These are phyloP conservation scores for Aspergillus sp. DNA, from an alignment of 2,329 filamentous ascomycete species.

Conservation along the genomic window DNA sequence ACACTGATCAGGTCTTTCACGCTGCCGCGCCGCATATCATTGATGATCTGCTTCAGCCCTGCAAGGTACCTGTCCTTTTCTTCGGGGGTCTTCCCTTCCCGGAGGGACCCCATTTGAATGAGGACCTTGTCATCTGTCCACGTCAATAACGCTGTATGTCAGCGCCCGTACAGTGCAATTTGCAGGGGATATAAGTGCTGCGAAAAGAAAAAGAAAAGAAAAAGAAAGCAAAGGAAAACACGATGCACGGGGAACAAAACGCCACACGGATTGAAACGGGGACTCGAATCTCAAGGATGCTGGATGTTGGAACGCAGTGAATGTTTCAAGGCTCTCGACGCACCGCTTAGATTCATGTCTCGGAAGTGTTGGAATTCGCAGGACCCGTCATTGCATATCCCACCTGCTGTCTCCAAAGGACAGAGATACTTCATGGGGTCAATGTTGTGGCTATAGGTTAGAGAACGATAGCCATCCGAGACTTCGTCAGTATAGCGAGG, in stretches of 20 bases:
- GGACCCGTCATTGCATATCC: conserved; percentile 61
- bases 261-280: too few relatives aligned
- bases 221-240: conserved; percentile 10
- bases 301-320: conserved; percentile 12
- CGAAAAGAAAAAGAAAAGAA: conserved; percentile 3
- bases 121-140: conserved; percentile 43
- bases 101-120: conserved; percentile 39
- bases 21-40: conserved; percentile 40
- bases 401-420: conserved; percentile 60
- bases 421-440: conserved; percentile 66
- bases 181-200: conserved; percentile 6
- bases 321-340: conserved; percentile 41
- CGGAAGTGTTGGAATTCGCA: conserved; percentile 77
- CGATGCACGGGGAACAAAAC: conserved; percentile 11
- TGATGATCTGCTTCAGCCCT: conserved; percentile 41
- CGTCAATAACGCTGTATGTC: conserved; percentile 32
- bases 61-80: conserved; percentile 36
- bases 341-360: conserved; percentile 63
- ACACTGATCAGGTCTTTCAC: conserved; percentile 43
- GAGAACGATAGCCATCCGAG: conserved; percentile 68
- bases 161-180: conserved; percentile 26
- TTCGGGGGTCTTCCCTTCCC: conserved; percentile 37
- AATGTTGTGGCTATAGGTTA: conserved; percentile 91
- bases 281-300: too few relatives aligned
- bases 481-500: conserved; percentile 62